Evolutionary conservation across 202 grass and related monocot species (phyloP).

Genomic region (Tripidium arundinaceum): DNA sequence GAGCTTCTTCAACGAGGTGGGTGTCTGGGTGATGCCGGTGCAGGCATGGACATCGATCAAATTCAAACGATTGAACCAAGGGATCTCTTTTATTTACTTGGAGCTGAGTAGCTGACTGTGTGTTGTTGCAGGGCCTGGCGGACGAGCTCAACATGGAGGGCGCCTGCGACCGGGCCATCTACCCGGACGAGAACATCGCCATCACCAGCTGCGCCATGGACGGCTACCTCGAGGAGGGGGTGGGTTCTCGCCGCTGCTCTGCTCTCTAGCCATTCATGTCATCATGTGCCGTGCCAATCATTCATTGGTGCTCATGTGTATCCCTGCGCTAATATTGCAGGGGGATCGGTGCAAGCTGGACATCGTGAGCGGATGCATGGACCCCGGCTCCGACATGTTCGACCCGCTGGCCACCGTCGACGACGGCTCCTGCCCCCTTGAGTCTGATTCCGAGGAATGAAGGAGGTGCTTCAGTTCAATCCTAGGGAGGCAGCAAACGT

Average conservation of each 20-base stretch:
- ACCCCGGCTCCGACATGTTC: constrained; percentile 58
- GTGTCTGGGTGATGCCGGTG: neutral
- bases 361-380: constrained; percentile 76
- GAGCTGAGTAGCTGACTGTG: neutral
- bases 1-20: constrained; percentile 86
- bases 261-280: neutral
- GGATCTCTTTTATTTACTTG: too few relatives aligned
- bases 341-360: constrained; percentile 89
- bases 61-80: too few relatives aligned
- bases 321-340: neutral
- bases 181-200: constrained; percentile 67
- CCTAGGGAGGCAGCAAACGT: neutral
- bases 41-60: neutral
- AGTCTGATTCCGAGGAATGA: constrained; percentile 49
- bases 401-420: constrained; percentile 71
- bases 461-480: neutral
- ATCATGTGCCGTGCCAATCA: too few relatives aligned
- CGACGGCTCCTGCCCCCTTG: constrained; percentile 70
- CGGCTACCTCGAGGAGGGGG: constrained; percentile 70
- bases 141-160: constrained; percentile 70
- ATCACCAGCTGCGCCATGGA: constrained; percentile 74
- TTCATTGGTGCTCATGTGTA: too few relatives aligned
- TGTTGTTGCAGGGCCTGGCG: constrained; percentile 52
- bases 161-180: constrained; percentile 84
- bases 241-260: constrained; percentile 15